Evolutionary conservation across 2,329 filamentous ascomycete species (phyloP), one percentile per base, ranked within the genome.

Genomic region (Truncatella angustata): DNA sequence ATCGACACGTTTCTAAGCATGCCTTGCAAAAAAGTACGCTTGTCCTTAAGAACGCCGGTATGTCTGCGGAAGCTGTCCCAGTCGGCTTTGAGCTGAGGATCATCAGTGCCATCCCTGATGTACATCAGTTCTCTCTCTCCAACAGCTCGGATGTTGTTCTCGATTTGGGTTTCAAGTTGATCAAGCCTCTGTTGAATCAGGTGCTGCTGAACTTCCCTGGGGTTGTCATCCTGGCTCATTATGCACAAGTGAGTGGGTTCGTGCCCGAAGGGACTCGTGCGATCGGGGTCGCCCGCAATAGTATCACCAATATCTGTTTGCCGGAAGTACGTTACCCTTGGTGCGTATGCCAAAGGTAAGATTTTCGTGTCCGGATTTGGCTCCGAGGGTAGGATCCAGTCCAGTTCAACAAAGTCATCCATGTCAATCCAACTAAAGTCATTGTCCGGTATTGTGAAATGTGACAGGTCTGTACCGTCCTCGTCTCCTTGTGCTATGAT

Each of bases 361-460:
- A 99, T 99, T 68, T 94, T 92, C 1, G 93, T 97, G 59, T 95
- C 88, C 1, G 93, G 92, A 59, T 96, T 95, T 28, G 88, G 84
- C 64, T 96, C 90, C 12, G 90, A 88, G 0, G 93, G 93, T 21
- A 97, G 73, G 50, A 96, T 92, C 93, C 93, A 97, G 66, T 97
- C 95, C 20, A 99, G 75, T 68, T 99, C 94, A 26, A 99, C 92
- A 70, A 99, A 99, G 67, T 99, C 94, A 66, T 99, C 94, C 91
- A 99, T 97, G 64, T 99, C 94, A 56, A 99, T 92, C 94, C 94
- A 99, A 51, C 87, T 91, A 60, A 91, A 86, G 64, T 99, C 94
- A 50, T 95, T 90, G 67, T 99, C 94, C 0, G 94, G 93, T 46
- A 99, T 99, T 0, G 87, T 93, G 66, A 99, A 99, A 49, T 88